A percentile compares a stretch with the other conserved stretches of the same genome.
phyloP scores from a whole-genome alignment of 345 rosid species.

The Psidium friedrichsthalianum region DNA sequence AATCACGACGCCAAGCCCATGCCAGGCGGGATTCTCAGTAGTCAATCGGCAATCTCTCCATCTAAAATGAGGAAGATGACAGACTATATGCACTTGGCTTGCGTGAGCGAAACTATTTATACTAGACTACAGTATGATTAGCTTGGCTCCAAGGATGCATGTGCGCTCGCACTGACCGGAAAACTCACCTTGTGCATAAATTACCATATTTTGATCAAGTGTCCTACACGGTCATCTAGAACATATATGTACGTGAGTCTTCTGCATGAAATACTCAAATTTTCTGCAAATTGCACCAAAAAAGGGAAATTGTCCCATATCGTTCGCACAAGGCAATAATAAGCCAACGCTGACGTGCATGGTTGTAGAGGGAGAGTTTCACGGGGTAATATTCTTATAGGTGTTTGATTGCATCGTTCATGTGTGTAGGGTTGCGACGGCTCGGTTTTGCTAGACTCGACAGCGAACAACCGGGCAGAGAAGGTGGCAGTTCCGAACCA shows the following conservation, averaged over 20 bases:
- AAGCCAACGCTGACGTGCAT: neutral
- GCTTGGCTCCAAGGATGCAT: neutral
- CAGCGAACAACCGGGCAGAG: constrained; percentile 19
- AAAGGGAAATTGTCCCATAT: neutral
- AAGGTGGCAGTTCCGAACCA: constrained; percentile 19
- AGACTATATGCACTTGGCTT: neutral
- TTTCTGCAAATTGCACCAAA: neutral
- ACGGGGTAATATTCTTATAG: neutral
- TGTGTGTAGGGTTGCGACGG: constrained; percentile 26
- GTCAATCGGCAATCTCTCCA: neutral
- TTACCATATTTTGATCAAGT: neutral
- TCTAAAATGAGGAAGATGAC: neutral
- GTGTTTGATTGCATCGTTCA: neutral
- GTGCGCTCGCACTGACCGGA: neutral
- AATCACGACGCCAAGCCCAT: neutral
- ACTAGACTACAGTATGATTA: neutral
- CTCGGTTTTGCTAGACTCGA: constrained; percentile 20
- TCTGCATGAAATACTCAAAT: neutral
- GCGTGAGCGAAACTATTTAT: neutral
- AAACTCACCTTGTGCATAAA: neutral
- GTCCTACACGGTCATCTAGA: neutral
- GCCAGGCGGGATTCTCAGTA: neutral
- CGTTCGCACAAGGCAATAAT: neutral
- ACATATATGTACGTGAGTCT: neutral
- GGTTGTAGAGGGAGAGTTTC: neutral